Base-by-base conservation (phyloP, 2,329 filamentous ascomycete genomes). In the Zarea fungicola region DNA sequence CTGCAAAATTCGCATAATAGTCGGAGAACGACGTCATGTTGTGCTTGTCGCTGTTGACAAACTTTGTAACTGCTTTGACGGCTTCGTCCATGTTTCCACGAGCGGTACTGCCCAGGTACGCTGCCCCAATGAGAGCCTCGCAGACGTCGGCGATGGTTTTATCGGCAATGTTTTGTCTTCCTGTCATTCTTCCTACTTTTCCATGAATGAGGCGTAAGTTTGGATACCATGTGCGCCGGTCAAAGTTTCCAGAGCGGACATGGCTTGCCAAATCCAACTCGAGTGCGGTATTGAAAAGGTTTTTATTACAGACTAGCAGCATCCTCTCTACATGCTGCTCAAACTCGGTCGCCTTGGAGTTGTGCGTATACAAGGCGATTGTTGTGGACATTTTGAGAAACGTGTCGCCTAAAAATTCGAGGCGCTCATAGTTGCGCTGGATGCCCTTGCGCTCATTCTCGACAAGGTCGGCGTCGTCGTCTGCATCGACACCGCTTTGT, bases 381-480 rank as follows among this genome's bases (percentile, higher is more conserved):
- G 91, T 92, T 0, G 92, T 96, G 10, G 88, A 89, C 84, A 96
- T 92, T 67, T 99, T 99, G 51, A 99, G 75, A 60, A 96, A 96
- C 28, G 85, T 87, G 63, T 99, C 93, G 0, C 93, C 93, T 2
- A 97, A 75, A 52, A 96, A 95, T 60, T 99, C 93, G 0, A 97
- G 76, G 11, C 93, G 81, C 65, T 99, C 93, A 59, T 99, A 99
- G 58, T 97, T 97, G 32, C 84, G 26, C n/a, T 26, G 35, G 13
- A 19, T 85, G 1, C 90, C 89, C 89, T 96, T 96, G 3, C 90
- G 91, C 41, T 78, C 73, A 57, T 90, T 87, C 40, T 91, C 83
- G 56, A 90, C 87, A n/a, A n/a, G n/a, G 45, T 89, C 67, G 32
- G 85, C 76, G 28, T 77, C 72, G 1, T 95, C 88, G 7, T 86